Base-by-base conservation (phyloP, 2,329 filamentous ascomycete species). In the Fusarium transvaalense region DNA sequence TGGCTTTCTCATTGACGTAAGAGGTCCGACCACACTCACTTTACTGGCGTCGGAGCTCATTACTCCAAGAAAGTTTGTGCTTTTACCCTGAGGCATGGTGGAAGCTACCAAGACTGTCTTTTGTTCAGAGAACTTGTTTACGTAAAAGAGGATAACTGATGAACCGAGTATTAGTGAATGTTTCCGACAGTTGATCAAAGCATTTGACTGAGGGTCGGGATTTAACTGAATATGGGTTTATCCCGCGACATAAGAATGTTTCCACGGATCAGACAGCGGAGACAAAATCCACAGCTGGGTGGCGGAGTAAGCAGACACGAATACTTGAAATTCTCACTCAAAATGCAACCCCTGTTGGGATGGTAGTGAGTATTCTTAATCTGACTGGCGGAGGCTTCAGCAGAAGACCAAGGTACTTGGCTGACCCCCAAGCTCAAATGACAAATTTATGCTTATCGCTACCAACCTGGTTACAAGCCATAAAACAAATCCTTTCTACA, bases 31-130 rank as follows among this genome's bases (percentile, higher is more conserved):
- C 10, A 13, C 21, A 39, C 53, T 14, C 10, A 64, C 61, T 19
- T 59, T 64, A n/a, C 45, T 14, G n/a, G 45, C 29, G 10, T 64
- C 38, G 7, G n/a, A 41, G 19, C 23, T 34, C 19, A 46, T 19
- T 10, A 37, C 23, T 5, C 34, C 39, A 19, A 51, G 34, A 7
- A 29, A 58, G 14, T 39, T 46, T 5, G 39, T n/a, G 8, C 50
- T 63, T 17, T 41, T 58, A 14, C 19, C 10, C 19, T 23, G 34
- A 13, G 56, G 12, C 59, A 62, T 62, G 1, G 12, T 41, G 14
- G 15, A 27, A n/a, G 32, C 6, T 15, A 10, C 17, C 15, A 32
- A 10, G 15, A 15, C 8, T 13, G 23, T 21, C 5, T 17, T 10
- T n/a, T 35, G 6, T 19, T 21, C 14, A 10, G 7, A 31, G 6